A percentile compares a stretch with the other conserved stretches of the same genome.
Evolutionary conservation across 305 asterid species (phyloP).

Genomic region (Ruellia speciosa): DNA sequence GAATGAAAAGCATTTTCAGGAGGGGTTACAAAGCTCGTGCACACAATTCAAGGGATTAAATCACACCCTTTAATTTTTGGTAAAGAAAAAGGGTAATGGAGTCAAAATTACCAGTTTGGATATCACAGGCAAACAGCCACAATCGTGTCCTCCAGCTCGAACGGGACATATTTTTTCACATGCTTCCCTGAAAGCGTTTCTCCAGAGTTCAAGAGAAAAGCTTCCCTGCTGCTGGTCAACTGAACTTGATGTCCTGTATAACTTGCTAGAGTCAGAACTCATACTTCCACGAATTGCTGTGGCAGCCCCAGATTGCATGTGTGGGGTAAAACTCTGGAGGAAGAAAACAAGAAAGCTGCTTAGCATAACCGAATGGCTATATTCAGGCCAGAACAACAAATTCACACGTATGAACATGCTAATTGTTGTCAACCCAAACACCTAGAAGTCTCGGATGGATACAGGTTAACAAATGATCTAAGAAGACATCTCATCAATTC

Average conservation of each 20-base stretch:
- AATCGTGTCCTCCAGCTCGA: slow-evolving; percentile 77
- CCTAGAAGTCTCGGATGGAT: not conserved
- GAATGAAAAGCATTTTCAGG: not conserved
- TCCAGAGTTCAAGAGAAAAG: slow-evolving; percentile 70
- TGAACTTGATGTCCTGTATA: slow-evolving; percentile 32
- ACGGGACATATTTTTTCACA: slow-evolving; percentile 82
- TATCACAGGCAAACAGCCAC: slow-evolving; percentile 75
- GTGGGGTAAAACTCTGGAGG: slow-evolving; percentile 69
- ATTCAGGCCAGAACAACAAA: slow-evolving; percentile 11
- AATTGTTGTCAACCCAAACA: slow-evolving; percentile 5
- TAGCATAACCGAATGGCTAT: slow-evolving; percentile 6
- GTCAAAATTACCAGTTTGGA: slow-evolving; percentile 52
- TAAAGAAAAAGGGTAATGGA: slow-evolving; percentile 4
- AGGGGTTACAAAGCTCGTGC: not conserved
- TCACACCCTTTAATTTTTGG: not conserved
- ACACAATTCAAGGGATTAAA: slow-evolving; percentile 8
- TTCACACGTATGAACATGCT: not conserved
- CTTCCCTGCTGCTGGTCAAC: slow-evolving; percentile 36
- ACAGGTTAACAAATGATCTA: not conserved
- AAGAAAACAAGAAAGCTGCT: slow-evolving; percentile 1
- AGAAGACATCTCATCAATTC: not conserved
- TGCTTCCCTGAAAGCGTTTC: slow-evolving; percentile 77
- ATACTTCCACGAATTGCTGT: slow-evolving; percentile 30
- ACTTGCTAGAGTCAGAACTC: slow-evolving; percentile 31
- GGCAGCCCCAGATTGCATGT: slow-evolving; percentile 70